phyloP scores from a whole-genome alignment of 495 filamentous ascomycete genomes.

The Astrocystis sublimbata region DNA sequence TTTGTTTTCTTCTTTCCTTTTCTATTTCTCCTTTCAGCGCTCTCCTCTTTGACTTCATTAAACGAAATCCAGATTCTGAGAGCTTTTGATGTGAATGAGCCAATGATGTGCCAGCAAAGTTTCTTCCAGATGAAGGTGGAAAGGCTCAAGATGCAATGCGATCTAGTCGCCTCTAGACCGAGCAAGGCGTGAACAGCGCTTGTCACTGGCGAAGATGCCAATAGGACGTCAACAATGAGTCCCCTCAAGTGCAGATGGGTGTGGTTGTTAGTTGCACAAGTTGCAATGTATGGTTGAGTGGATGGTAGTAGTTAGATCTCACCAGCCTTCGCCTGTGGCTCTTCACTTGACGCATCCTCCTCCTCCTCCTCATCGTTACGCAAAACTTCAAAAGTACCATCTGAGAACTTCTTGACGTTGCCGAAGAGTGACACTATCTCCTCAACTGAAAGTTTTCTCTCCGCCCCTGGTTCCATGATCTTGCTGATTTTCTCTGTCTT shows the following conservation, averaged over 20 bases:
- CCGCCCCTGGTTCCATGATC: background rate
- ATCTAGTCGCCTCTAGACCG: background rate
- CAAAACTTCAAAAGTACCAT: background rate
- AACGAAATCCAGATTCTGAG: too few species aligned
- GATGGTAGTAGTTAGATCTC: background rate
- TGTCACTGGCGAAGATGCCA: background rate
- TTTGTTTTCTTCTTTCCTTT: background rate
- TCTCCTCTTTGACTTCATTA: background rate
- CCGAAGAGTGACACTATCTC: background rate
- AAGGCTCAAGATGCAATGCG: too few species aligned
- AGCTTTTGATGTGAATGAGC: too few species aligned
- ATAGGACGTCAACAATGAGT: background rate
- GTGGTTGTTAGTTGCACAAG: too few species aligned
- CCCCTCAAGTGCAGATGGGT: background rate
- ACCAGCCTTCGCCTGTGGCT: background rate
- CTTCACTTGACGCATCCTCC: background rate
- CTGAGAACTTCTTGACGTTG: background rate
- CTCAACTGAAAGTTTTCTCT: background rate
- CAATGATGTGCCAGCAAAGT: too few species aligned
- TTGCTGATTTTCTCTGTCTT: constrained; percentile 20
- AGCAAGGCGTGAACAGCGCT: background rate
- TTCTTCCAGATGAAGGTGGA: background rate
- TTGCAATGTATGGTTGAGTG: background rate
- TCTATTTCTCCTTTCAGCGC: background rate
- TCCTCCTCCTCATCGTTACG: background rate